Percentiles rank a stretch among this genome's conserved stretches.
Evolutionary conservation across 306 rosid species (phyloP).

Genomic region (Castanea sativa): DNA sequence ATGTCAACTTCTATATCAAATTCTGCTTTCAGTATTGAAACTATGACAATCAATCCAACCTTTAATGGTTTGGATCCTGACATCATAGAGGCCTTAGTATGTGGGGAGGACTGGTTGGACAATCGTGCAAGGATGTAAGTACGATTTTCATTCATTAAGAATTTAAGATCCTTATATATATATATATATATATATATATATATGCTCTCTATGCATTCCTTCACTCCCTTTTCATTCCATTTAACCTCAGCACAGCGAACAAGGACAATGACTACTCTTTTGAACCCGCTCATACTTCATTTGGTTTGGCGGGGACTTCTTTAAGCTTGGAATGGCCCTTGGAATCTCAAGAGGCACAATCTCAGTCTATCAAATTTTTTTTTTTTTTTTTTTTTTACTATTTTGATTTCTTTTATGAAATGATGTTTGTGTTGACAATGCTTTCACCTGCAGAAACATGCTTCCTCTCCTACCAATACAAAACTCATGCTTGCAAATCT

Average conservation of each 20-base stretch:
- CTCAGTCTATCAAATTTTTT: background rate
- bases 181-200: too few species aligned
- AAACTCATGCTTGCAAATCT: background rate
- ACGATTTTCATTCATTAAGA: background rate
- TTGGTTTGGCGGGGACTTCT: background rate
- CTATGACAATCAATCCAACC: background rate
- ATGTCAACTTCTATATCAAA: background rate
- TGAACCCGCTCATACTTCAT: too few species aligned
- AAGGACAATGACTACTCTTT: background rate
- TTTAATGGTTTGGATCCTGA: background rate
- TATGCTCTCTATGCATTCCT: too few species aligned
- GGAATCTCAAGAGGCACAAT: background rate
- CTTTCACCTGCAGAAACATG: background rate
- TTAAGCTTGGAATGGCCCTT: too few species aligned
- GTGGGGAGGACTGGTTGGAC: background rate
- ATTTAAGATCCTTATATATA: background rate
- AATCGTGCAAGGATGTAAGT: background rate
- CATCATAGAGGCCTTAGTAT: background rate
- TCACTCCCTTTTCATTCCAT: background rate
- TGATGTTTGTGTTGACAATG: background rate
- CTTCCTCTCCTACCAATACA: background rate
- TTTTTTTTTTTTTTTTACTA: accelerated
- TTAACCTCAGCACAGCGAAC: background rate
- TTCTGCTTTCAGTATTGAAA: background rate
- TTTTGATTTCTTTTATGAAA: background rate